A percentile compares a stretch with the other conserved stretches of the same genome.
Evolutionary conservation across 2,329 filamentous ascomycete genomes (phyloP).

Genomic region (Emmonsiellopsis sp.): DNA sequence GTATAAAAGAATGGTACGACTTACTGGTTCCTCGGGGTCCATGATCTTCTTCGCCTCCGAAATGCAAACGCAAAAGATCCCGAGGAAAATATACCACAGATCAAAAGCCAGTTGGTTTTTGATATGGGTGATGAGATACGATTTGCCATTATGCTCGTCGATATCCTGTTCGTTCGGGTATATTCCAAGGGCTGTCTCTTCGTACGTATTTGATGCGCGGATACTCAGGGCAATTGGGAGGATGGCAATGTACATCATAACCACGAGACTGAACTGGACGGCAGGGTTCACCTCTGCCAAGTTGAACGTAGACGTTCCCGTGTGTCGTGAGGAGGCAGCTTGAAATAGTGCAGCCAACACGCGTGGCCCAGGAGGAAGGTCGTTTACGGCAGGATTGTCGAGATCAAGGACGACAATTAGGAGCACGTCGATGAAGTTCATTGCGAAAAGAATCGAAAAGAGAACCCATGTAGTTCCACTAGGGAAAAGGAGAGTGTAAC

Average conservation of each 20-base stretch:
- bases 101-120: conserved; percentile 57
- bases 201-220: conserved; percentile 60
- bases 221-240: conserved; percentile 93
- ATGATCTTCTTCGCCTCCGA: conserved; percentile 39
- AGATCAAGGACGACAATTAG: conserved; percentile 46
- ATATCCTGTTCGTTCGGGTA: conserved; percentile 24
- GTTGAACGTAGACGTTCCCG: conserved; percentile 42
- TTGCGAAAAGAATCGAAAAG: conserved; percentile 38
- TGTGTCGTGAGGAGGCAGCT: conserved; percentile 41
- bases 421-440: conserved; percentile 48
- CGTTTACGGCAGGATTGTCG: conserved; percentile 39
- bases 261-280: conserved; percentile 47
- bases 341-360: conserved; percentile 41
- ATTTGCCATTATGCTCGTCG: conserved; percentile 19
- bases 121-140: conserved; percentile 46
- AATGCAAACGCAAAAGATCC: conserved; percentile 39
- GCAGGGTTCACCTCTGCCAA: conserved; percentile 44
- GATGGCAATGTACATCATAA: conserved; percentile 99
- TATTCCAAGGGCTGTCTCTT: conserved; percentile 54
- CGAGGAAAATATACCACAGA: conserved; percentile 54
- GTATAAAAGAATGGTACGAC: not conserved
- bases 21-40: conserved; percentile 16
- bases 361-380: conserved; percentile 9
- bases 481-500: conserved; percentile 55
- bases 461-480: conserved; percentile 51